These are phyloP conservation scores for Geum urbanum DNA, from an alignment of 306 rosid genomes.

Conservation along the genomic window DNA sequence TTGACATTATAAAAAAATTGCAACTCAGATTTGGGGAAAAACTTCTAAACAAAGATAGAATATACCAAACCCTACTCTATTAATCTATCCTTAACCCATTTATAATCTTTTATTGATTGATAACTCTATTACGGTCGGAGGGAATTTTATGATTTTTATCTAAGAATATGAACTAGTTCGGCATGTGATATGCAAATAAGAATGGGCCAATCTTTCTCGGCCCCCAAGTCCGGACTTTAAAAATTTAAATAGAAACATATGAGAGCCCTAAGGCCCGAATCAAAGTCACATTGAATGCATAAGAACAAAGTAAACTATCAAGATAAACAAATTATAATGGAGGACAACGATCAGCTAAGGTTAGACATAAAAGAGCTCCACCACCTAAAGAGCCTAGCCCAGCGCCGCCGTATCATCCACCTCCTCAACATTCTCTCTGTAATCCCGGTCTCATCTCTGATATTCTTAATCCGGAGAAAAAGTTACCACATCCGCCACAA, in stretches of 20 bases:
- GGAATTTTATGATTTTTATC: too few species aligned
- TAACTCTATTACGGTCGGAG: neutral
- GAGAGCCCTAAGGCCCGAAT: neutral
- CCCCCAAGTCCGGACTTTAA: too few species aligned
- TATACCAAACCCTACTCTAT: neutral
- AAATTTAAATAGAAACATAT: too few species aligned
- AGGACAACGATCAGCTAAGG: neutral
- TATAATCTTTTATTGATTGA: neutral
- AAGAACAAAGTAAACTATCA: too few species aligned
- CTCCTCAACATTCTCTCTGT: neutral
- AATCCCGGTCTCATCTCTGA: neutral
- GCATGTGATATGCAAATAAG: too few species aligned
- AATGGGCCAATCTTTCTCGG: too few species aligned
- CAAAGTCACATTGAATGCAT: neutral
- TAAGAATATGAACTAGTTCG: too few species aligned
- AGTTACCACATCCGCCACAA: neutral
- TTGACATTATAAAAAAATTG: neutral
- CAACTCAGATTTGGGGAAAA: neutral
- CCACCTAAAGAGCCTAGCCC: neutral
- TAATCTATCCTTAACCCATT: neutral
- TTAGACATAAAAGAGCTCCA: conserved; percentile 1
- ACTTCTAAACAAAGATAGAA: neutral
- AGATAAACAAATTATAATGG: neutral
- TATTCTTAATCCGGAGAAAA: neutral
- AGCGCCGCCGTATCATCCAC: neutral